These are phyloP conservation scores for Singerocomus inundabilis DNA, from an alignment of 1,284 basidiomycete genomes.

Conservation along the genomic window DNA sequence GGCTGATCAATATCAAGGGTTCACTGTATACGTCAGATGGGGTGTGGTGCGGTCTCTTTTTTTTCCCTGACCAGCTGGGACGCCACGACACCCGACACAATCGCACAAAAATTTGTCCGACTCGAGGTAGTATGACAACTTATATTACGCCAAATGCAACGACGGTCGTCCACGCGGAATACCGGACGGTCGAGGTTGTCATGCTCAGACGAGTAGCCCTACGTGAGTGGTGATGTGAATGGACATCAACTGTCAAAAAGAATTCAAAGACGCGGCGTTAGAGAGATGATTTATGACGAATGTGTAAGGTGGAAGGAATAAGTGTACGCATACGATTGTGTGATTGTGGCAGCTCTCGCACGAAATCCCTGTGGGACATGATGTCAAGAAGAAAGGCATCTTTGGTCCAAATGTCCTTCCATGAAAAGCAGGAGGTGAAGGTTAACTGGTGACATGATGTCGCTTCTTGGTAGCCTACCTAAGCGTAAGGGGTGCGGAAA, in stretches of 20 bases:
- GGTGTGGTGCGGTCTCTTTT: no score
- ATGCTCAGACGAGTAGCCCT: constrained; percentile 12
- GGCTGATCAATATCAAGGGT: constrained; percentile 4
- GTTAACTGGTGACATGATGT: no score
- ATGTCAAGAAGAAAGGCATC: constrained; percentile 2
- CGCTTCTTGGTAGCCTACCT: no score
- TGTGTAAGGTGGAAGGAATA: background rate
- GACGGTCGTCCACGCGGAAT: background rate
- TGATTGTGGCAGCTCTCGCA: no score
- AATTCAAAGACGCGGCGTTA: no score
- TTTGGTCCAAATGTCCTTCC: constrained; percentile 11
- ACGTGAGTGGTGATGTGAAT: background rate
- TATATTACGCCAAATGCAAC: constrained; percentile 7
- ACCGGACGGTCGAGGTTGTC: background rate
- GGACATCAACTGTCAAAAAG: constrained; percentile 1
- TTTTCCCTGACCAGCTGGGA: constrained; percentile 15
- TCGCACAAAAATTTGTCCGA: no score
- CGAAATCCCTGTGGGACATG: no score
- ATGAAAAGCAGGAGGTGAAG: constrained; percentile 3
- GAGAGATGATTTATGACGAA: no score
- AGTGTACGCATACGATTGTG: background rate
- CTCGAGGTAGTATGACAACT: background rate
- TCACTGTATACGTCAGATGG: background rate
- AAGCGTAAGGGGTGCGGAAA: no score
- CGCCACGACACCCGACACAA: background rate